phyloP scores from a whole-genome alignment of 768 basidiomycete genomes.

The Rhizopogon vinicolor region DNA sequence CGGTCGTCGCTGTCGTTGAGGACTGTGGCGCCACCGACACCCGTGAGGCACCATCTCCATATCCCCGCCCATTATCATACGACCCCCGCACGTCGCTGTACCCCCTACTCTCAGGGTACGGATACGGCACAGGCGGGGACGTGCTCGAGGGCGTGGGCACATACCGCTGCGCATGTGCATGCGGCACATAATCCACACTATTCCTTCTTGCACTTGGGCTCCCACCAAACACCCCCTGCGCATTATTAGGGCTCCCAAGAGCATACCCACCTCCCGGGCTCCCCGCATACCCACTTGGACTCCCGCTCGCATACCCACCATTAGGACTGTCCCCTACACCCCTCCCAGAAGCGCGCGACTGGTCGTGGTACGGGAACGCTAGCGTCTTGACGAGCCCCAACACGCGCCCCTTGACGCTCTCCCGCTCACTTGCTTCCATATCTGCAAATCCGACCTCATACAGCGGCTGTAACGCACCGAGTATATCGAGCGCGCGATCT shows the following conservation, averaged over 20 bases:
- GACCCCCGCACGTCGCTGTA: constrained; percentile 1
- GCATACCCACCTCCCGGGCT: constrained; percentile 37
- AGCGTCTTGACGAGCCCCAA: constrained; percentile 67
- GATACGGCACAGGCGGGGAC: not conserved
- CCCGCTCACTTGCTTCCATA: constrained; percentile 44
- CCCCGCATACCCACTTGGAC: constrained; percentile 53
- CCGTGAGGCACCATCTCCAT: not conserved
- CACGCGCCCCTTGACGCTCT: constrained; percentile 57
- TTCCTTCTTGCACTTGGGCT: not conserved
- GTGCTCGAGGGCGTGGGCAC: not conserved
- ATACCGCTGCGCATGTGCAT: not conserved
- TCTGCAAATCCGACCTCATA: constrained; percentile 60
- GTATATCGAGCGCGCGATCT: constrained; percentile 70
- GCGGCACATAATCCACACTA: not conserved
- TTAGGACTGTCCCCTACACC: constrained; percentile 43
- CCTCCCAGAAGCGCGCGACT: constrained; percentile 38
- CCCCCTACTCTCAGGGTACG: not conserved
- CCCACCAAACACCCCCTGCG: not conserved
- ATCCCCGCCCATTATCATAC: not conserved
- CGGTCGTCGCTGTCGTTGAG: no score
- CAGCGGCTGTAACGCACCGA: constrained; percentile 68
- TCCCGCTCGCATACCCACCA: constrained; percentile 43
- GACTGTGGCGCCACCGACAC: constrained; percentile 7
- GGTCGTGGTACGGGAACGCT: constrained; percentile 78
- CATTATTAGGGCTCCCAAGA: not conserved